Conservation (phyloP, 768 basidiomycete genomes). For the Xanthoconium stramineum region DNA sequence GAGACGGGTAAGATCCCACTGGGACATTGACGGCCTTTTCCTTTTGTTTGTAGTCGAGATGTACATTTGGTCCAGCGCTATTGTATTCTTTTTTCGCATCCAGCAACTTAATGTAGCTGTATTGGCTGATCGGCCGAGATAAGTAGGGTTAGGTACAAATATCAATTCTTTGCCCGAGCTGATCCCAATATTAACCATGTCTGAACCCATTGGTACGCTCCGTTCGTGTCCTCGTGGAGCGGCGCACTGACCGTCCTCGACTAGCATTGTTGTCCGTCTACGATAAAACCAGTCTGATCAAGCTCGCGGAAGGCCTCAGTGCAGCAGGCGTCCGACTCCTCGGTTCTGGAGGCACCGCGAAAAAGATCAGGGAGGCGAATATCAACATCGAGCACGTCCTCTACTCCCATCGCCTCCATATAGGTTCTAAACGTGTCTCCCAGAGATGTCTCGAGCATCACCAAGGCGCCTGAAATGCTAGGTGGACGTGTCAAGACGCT, state of each 20-base stretch:
- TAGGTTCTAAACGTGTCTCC: conserved; percentile 3
- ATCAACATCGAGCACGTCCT: conserved; percentile 82
- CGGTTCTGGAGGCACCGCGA: conserved; percentile 96
- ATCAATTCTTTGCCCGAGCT: not conserved
- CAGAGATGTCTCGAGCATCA: conserved; percentile 97
- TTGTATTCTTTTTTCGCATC: conserved; percentile 7
- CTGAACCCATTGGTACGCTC: conserved; percentile 28
- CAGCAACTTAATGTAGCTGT: conserved; percentile 2
- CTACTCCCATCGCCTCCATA: not conserved
- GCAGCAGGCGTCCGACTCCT: conserved; percentile 81
- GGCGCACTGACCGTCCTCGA: conserved; percentile 5
- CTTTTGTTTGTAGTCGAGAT: conserved; percentile 3
- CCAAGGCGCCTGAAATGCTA: conserved; percentile 98
- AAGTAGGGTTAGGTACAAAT: conserved; percentile 7
- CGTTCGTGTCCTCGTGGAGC: not conserved
- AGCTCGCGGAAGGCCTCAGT: conserved; percentile 83
- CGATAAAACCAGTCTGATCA: conserved; percentile 88
- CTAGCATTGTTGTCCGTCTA: conserved; percentile 92
- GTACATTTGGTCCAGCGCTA: conserved; percentile 11
- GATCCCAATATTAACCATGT: conserved; percentile 20
- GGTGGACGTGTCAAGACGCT: conserved; percentile 98
- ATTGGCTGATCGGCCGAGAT: conserved; percentile 17
- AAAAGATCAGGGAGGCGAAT: conserved; percentile 93
- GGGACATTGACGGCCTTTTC: conserved; percentile 4
- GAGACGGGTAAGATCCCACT: conserved; percentile 8